Percentiles rank a stretch among this genome's conserved stretches.
Evolutionary conservation across 371 early-diverging fungal genomes (phyloP).

Genomic region (Coemansia sp.): DNA sequence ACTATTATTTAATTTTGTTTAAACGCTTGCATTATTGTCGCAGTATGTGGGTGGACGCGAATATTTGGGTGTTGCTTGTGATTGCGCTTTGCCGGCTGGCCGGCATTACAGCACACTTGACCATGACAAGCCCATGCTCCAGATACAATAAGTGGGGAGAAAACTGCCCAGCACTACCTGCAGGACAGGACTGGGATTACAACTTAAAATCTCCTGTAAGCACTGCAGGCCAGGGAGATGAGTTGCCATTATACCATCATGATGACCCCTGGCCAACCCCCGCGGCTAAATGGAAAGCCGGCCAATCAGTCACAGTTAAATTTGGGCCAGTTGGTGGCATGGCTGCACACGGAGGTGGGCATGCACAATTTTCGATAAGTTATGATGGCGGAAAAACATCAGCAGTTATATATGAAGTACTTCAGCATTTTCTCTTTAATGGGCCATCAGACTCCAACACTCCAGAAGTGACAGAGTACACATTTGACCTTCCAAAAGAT

Average conservation of each 20-base stretch:
- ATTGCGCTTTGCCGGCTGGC: too few relatives aligned
- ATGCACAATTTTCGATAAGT: constrained; percentile 63
- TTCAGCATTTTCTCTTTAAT: constrained; percentile 47
- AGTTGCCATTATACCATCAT: constrained; percentile 8
- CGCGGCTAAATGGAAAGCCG: constrained; percentile 18
- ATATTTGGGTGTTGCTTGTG: too few relatives aligned
- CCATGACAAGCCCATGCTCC: neutral
- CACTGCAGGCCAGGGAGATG: neutral
- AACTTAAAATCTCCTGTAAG: neutral
- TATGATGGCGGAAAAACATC: constrained; percentile 60
- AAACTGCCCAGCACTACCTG: neutral
- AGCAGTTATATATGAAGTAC: constrained; percentile 57
- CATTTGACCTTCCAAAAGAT: constrained; percentile 56
- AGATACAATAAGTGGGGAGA: neutral
- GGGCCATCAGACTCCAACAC: constrained; percentile 3
- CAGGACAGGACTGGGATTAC: constrained; percentile 2
- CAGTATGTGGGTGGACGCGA: too few relatives aligned
- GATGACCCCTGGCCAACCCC: constrained; percentile 7
- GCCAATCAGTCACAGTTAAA: constrained; percentile 8
- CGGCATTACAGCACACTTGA: neutral
- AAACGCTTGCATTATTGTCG: too few relatives aligned
- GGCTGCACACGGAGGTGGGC: constrained; percentile 57
- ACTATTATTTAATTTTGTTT: too few relatives aligned
- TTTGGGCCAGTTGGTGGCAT: neutral
- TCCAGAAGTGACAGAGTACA: constrained; percentile 12